Base-by-base conservation (phyloP, 202 grass and related monocot genomes). In the Brachypodium distachyon region DNA sequence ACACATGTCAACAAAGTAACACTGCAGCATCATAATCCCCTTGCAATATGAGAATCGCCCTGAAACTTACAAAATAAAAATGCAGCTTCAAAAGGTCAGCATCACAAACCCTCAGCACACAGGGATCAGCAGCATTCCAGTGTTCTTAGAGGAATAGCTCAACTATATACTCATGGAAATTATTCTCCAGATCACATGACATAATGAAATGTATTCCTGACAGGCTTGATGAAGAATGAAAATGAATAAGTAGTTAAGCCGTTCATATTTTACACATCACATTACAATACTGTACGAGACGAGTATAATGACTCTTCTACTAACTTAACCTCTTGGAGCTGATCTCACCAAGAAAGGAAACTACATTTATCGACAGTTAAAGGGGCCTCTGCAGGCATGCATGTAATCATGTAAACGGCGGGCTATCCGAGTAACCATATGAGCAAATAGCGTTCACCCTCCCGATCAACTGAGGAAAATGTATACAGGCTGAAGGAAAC, bases 311-410 rank as follows among this genome's bases (percentile, higher is more conserved):
- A 67, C 68, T 74, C 48, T 61, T 63, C 74, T 74, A 70, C 43
- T 74, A 46, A 26, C 76, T 42, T 54, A 38, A 52, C 61, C 38
- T 62, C 53, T 70, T 78, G 53, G 60, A 44, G 43, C 33, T 25
- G 54, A 11, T 49, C 10, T 33, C 69, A 80, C 37, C 44, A 69
- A 73, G 1, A 42, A 42, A 22, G 9, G 56, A 34, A 79, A 18
- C 71, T 58, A 77, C 70, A 88, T 58, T 78, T 84, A 88, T 84
- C 32, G 4, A 88, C 86, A 81, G 41, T 80, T 84, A 84, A 80
- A 27, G 29, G 23, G 46, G 36, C 25, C 13, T 46, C 72, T 32
- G 37, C 13, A 3, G 38, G 9, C 31, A 47, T 21, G 9, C 21
- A 54, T 70, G 19, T 69, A 16, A 72, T 51, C 12, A 61, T 75